Evolutionary conservation across 202 grass and related monocot genomes (phyloP), one percentile per base, ranked within the genome.

Genomic region (Saccharum hybrid): DNA sequence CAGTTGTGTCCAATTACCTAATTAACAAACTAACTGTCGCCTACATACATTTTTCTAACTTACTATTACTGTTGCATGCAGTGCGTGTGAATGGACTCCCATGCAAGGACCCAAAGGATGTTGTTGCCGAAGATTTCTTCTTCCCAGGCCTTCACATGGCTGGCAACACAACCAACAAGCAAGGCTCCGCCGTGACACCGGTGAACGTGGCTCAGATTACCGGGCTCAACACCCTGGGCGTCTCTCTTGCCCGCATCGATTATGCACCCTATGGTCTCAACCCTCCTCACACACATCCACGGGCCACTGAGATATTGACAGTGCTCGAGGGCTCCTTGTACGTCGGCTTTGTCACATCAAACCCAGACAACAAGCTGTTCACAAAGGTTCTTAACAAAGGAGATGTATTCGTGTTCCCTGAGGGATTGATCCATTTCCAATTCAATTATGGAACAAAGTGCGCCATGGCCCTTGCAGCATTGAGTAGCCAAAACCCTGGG

Each of bases 161-260:
- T 0, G 64, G 64, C 2, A 67, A 67, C 7, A 67, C 64, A 38
- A 38, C 64, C 15, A 67, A 67, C 66, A 68, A 68, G 66, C 66
- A 68, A 40, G 66, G 36, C 36, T 68, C 36, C 0, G 66, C 36
- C 18, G 66, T 68, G 13, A 40, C 66, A 21, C 66, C 66, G 0
- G 66, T 68, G 8, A 68, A 68, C 10, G 66, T 68, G 0, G 66
- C 66, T 21, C 36, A 68, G 36, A 68, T 40, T 2, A 36, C 66
- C 0, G 36, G 66, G 3, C 18, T 68, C 3, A 68, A 68, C 66
- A 68, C 66, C 1, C 0, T 68, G 66, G 66, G 66, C 18, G 21
- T 68, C 18, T 68, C 66, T 68, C 36, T 68, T 0, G 66, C 66
- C 5, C 36, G 34, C 4, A 68, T 68, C 3, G 66, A 68, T 2